These are phyloP conservation scores for Rubroshorea leprosula DNA, from an alignment of 345 rosid genomes.

Conservation along the genomic window DNA sequence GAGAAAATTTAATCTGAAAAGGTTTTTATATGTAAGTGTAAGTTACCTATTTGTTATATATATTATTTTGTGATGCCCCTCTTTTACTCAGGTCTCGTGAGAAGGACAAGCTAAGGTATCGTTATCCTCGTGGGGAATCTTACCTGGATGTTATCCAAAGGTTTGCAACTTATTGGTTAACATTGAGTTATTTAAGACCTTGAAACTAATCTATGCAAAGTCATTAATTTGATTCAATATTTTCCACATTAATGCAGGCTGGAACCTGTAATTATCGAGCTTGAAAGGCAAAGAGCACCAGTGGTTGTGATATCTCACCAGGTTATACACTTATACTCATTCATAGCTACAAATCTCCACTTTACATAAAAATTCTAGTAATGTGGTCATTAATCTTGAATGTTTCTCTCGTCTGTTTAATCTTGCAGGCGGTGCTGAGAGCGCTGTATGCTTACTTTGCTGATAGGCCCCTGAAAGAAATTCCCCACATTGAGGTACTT, in stretches of 20 bases:
- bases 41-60: too few relatives aligned
- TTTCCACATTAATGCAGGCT: constrained; percentile 51
- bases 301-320: constrained; percentile 98
- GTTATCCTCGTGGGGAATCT: constrained; percentile 99
- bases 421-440: constrained; percentile 87
- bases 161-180: constrained; percentile 26
- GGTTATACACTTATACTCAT: constrained; percentile 39
- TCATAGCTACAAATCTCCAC: neutral
- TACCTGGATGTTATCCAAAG: constrained; percentile 99
- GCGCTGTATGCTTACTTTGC: constrained; percentile 99
- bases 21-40: neutral
- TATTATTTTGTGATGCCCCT: too few relatives aligned
- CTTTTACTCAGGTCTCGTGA: constrained; percentile 51
- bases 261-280: constrained; percentile 97
- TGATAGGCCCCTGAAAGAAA: constrained; percentile 93
- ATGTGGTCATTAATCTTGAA: neutral
- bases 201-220: neutral
- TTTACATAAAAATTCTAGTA: neutral
- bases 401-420: constrained; percentile 9
- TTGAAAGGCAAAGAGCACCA: constrained; percentile 96
- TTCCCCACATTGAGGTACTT: constrained; percentile 94
- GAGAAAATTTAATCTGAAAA: constrained; percentile 1
- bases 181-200: neutral
- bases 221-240: constrained; percentile 6
- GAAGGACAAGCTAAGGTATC: constrained; percentile 88